A percentile compares a stretch with the other conserved stretches of the same genome.
Conservation (phyloP, 2,329 filamentous ascomycete species). For the Phyllosticta paracitricarpa region DNA sequence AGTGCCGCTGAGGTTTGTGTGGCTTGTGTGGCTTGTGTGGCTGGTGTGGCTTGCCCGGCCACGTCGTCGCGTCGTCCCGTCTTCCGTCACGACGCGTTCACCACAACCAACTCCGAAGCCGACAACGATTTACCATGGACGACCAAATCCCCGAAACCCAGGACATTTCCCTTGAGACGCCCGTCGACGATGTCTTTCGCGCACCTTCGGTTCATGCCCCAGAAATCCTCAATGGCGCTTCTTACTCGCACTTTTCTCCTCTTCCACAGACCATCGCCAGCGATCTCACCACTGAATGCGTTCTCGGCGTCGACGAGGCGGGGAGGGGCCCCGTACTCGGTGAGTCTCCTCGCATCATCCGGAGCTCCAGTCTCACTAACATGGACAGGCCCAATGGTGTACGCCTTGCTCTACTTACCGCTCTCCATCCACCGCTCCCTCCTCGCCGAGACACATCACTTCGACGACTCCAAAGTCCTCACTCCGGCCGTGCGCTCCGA, state of each 20-base stretch:
- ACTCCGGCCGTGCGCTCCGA: constrained; percentile 66
- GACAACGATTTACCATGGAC: constrained; percentile 14
- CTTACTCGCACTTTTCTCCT: constrained; percentile 39
- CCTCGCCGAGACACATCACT: constrained; percentile 69
- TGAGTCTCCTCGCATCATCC: constrained; percentile 23
- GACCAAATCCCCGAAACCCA: constrained; percentile 17
- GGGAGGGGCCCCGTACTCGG: constrained; percentile 89
- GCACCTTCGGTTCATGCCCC: constrained; percentile 35
- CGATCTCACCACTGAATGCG: constrained; percentile 50
- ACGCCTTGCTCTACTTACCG: constrained; percentile 60
- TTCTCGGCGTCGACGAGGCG: constrained; percentile 86
- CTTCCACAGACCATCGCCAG: constrained; percentile 31
- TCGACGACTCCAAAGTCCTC: constrained; percentile 91
- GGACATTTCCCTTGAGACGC: constrained; percentile 27
- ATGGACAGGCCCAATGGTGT: constrained; percentile 51
- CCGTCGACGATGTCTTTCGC: constrained; percentile 32
- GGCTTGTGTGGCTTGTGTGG: not conserved
- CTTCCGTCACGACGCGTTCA: not conserved
- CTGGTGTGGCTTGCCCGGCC: not conserved
- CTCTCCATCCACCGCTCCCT: constrained; percentile 58
- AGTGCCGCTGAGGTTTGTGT: not conserved
- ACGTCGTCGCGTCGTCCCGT: constrained; percentile 4
- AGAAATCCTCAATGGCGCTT: constrained; percentile 32
- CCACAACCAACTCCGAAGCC: not conserved
- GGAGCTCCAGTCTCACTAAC: not conserved